phyloP scores from a whole-genome alignment of 148 eudicot species.

The Simmondsia chinensis region DNA sequence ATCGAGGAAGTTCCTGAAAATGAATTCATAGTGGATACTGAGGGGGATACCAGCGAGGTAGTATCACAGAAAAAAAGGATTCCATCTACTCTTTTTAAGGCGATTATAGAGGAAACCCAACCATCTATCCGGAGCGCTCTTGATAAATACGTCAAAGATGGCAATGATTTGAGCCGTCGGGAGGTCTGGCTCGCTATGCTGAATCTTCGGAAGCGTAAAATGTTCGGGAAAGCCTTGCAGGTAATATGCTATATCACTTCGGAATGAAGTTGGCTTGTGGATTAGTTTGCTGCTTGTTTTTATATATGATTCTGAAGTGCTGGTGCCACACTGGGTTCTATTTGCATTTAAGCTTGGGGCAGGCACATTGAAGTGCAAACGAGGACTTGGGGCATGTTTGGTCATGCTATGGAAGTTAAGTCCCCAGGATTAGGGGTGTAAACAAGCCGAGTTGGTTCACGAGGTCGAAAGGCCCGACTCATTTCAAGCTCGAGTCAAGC shows the following conservation, averaged over 20 bases:
- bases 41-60: slow-evolving; percentile 12
- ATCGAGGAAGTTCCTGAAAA: slow-evolving; percentile 26
- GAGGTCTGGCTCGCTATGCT: slow-evolving; percentile 18
- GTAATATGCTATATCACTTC: slow-evolving; percentile 20
- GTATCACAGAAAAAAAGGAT: slow-evolving; percentile 3
- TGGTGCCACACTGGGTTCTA: too few species aligned
- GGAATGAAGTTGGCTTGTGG: neutral
- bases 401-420: too few species aligned
- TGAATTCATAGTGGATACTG: slow-evolving; percentile 28
- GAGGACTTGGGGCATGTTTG: too few species aligned
- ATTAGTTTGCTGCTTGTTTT: neutral
- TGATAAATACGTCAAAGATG: slow-evolving; percentile 54
- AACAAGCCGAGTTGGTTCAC: too few species aligned
- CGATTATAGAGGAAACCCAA: slow-evolving; percentile 26
- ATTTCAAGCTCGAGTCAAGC: too few species aligned
- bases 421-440: too few species aligned
- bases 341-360: too few species aligned
- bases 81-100: slow-evolving; percentile 19
- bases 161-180: slow-evolving; percentile 21
- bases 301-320: too few species aligned
- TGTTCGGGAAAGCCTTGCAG: slow-evolving; percentile 69
- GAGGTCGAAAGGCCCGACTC: too few species aligned
- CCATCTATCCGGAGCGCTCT: slow-evolving; percentile 26
- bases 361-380: too few species aligned
- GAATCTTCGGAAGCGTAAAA: slow-evolving; percentile 37